phyloP scores from a whole-genome alignment of 2,329 filamentous ascomycete genomes.

The Ascochyta viciae-villosae region DNA sequence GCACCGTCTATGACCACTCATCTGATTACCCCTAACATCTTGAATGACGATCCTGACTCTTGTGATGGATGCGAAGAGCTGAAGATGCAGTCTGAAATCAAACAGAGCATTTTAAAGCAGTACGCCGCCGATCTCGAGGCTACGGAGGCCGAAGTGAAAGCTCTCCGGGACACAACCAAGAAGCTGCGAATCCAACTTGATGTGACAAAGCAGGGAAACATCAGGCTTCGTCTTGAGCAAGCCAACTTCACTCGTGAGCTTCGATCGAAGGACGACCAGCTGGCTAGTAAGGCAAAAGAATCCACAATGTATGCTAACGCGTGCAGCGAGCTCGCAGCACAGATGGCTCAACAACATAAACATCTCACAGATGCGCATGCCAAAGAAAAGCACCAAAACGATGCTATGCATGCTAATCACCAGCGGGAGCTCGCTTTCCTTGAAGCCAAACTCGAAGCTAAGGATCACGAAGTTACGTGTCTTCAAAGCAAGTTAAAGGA shows the following conservation, averaged over 20 bases:
- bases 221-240: not conserved
- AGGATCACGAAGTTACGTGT: not conserved
- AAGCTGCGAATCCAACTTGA: not conserved
- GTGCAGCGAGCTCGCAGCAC: not conserved
- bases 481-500: not conserved
- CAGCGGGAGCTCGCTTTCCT: not conserved
- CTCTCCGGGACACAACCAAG: not conserved
- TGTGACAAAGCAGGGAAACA: not conserved
- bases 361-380: not conserved
- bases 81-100: conserved; percentile 5
- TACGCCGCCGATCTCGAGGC: not conserved
- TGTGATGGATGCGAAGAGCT: conserved; percentile 8
- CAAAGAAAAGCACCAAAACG: not conserved
- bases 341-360: not conserved
- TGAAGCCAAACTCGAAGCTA: not conserved
- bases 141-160: not conserved
- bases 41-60: not conserved
- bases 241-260: not conserved
- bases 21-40: not conserved
- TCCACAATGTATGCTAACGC: not conserved
- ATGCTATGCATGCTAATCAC: not conserved
- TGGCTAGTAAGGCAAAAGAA: not conserved
- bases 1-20: not conserved
- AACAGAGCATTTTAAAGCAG: conserved; percentile 3
- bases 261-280: not conserved